These are phyloP conservation scores for Rhodotorula sp. DNA, from an alignment of 1,284 basidiomycete genomes.

Conservation along the genomic window DNA sequence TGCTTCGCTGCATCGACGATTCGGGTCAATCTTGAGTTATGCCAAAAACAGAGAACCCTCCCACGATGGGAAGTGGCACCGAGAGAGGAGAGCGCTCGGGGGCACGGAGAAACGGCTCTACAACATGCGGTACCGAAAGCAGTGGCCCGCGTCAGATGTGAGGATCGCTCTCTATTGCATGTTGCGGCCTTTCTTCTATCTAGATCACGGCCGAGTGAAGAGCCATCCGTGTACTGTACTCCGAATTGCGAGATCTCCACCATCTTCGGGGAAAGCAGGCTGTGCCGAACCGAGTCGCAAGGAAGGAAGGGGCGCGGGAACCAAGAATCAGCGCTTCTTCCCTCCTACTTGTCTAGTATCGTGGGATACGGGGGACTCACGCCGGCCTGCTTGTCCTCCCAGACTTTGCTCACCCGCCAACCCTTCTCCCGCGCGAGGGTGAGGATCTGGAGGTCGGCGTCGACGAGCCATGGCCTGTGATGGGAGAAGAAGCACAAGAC, in stretches of 20 bases:
- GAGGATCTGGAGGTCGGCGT: conserved; percentile 82
- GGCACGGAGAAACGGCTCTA: too few species aligned
- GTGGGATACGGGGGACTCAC: conserved; percentile 24
- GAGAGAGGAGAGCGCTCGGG: too few species aligned
- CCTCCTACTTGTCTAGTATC: too few species aligned
- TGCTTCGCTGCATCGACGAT: conserved; percentile 2
- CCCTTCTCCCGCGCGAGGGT: conserved; percentile 62
- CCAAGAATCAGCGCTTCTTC: background rate
- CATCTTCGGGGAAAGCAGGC: conserved; percentile 46
- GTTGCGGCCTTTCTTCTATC: background rate
- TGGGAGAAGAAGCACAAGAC: conserved; percentile 90
- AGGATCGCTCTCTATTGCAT: background rate
- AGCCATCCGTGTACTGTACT: conserved; percentile 43
- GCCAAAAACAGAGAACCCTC: background rate
- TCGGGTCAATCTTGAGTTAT: background rate
- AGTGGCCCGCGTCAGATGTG: background rate
- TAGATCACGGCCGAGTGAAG: conserved; percentile 23
- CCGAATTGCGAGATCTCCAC: conserved; percentile 39
- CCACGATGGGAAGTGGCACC: too few species aligned
- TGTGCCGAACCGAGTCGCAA: conserved; percentile 3
- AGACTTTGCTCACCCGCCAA: conserved; percentile 73
- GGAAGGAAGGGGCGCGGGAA: background rate
- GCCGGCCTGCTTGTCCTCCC: conserved; percentile 55
- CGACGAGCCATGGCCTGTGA: conserved; percentile 61
- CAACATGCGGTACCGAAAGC: background rate